Evolutionary conservation across 805 yeast species (phyloP).

Genomic region (Nakazawaea wyomingensis): DNA sequence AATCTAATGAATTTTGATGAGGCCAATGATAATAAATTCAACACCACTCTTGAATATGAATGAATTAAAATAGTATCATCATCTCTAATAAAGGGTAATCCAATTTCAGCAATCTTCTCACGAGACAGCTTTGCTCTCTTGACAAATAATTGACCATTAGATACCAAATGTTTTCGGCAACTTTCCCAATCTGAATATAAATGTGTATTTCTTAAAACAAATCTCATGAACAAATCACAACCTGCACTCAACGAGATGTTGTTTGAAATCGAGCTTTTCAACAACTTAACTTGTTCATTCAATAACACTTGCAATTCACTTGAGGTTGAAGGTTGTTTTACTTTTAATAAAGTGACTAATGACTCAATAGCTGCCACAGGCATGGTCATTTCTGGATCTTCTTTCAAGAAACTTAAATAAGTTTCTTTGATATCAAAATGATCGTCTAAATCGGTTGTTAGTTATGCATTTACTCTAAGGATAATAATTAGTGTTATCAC

Average conservation of each 20-base stretch:
- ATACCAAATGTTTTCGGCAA: conserved; percentile 81
- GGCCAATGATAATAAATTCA: conserved; percentile 69
- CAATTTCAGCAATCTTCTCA: conserved; percentile 80
- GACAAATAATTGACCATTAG: conserved; percentile 88
- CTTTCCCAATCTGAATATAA: conserved; percentile 92
- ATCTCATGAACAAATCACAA: conserved; percentile 92
- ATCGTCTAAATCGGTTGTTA: too few relatives aligned
- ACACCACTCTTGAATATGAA: conserved; percentile 88
- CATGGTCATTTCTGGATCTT: conserved; percentile 97
- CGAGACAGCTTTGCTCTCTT: conserved; percentile 90
- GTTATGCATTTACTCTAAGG: too few relatives aligned
- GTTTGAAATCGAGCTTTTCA: conserved; percentile 79
- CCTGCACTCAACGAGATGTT: conserved; percentile 95
- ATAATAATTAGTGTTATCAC: too few relatives aligned
- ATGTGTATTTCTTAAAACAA: conserved; percentile 84
- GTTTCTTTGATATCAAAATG: conserved; percentile 76
- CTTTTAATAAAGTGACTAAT: conserved; percentile 73
- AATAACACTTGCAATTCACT: conserved; percentile 84
- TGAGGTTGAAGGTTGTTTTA: conserved; percentile 87
- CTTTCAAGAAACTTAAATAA: conserved; percentile 74
- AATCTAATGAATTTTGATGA: conserved; percentile 75
- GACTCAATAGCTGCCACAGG: conserved; percentile 98
- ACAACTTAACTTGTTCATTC: conserved; percentile 65
- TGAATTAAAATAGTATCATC: conserved; percentile 90
- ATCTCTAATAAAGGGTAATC: conserved; percentile 84